Evolutionary conservation across 2,329 filamentous ascomycete species (phyloP), one percentile per base, ranked within the genome.

Genomic region (Pseudocercospora vitis): DNA sequence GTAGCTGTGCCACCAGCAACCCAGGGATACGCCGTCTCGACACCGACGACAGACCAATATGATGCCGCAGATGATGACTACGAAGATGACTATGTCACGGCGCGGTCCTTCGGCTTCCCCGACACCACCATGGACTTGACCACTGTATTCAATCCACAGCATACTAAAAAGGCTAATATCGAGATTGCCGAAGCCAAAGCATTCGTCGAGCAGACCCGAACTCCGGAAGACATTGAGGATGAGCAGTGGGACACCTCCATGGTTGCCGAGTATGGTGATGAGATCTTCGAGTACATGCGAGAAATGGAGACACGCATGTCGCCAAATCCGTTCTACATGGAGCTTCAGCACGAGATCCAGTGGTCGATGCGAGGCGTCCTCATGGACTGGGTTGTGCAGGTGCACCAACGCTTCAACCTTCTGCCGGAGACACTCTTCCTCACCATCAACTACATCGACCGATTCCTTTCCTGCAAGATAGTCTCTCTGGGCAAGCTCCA

Each of bases 301-400:
- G 80, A 88, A 53, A 84, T 96, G 48, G 94, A 99, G 85, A 88
- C 82, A 79, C 70, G 85, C 63, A 88, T 96, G 83, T 79, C 91
- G 33, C 94, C 94, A 1, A 91, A 94, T 66, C 80, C 90, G 3
- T 84, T 94, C 70, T 99, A 99, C 78, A 99, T 99, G 92, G 90
- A 96, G 58, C 85, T 88, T 62, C 94, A 99, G 71, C 86, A 87
- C 12, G 92, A 97, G 72, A 95, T 99, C 53, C 89, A 96, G 70
- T 99, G 94, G 94, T 96, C 91, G 2, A 99, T 97, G 94, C 89
- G 94, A 42, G 87, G 91, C 4, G 90, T 97, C 18, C 80, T 99
- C 50, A 95, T 99, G 85, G 94, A 97, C 72, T 99, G 94, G 94
- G 80, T 99, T 37, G 88, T 97, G 42, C 91, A 99, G 71, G 94